These are phyloP conservation scores for Saturnispora hagleri DNA, from an alignment of 805 yeast species.

Conservation along the genomic window DNA sequence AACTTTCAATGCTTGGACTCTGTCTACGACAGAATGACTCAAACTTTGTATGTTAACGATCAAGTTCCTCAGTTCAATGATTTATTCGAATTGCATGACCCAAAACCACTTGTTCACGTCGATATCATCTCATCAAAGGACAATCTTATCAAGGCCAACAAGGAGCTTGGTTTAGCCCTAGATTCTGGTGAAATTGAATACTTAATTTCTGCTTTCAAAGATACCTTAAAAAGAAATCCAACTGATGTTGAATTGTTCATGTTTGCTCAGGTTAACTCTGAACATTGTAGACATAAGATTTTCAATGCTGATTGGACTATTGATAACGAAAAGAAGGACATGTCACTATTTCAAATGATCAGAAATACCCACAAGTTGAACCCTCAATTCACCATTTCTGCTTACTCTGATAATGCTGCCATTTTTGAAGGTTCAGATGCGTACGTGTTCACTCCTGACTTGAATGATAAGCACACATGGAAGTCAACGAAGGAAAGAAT, in stretches of 20 bases:
- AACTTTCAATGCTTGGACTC: conserved; percentile 49
- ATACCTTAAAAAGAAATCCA: conserved; percentile 74
- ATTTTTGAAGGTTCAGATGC: conserved; percentile 81
- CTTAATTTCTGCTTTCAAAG: conserved; percentile 71
- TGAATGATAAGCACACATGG: conserved; percentile 59
- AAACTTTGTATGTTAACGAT: conserved; percentile 45
- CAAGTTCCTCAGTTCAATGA: conserved; percentile 59
- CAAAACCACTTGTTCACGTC: conserved; percentile 74
- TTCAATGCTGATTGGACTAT: conserved; percentile 98
- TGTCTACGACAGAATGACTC: conserved; percentile 93
- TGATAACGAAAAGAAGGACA: conserved; percentile 66
- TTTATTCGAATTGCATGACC: conserved; percentile 66
- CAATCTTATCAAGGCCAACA: conserved; percentile 68
- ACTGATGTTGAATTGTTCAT: conserved; percentile 96
- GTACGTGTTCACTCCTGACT: conserved; percentile 70
- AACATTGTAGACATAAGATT: conserved; percentile 98
- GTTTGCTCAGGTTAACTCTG: conserved; percentile 99
- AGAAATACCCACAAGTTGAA: conserved; percentile 79
- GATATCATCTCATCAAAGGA: conserved; percentile 50
- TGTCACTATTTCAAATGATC: conserved; percentile 86
- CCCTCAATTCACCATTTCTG: conserved; percentile 80
- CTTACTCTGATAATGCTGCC: conserved; percentile 97
- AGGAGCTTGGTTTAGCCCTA: conserved; percentile 82
- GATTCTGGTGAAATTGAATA: conserved; percentile 91
- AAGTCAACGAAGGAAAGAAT: conserved; percentile 64